Evolutionary conservation across 2,329 filamentous ascomycete species (phyloP), one percentile per base, ranked within the genome.

Genomic region (Talaromyces atroroseus): DNA sequence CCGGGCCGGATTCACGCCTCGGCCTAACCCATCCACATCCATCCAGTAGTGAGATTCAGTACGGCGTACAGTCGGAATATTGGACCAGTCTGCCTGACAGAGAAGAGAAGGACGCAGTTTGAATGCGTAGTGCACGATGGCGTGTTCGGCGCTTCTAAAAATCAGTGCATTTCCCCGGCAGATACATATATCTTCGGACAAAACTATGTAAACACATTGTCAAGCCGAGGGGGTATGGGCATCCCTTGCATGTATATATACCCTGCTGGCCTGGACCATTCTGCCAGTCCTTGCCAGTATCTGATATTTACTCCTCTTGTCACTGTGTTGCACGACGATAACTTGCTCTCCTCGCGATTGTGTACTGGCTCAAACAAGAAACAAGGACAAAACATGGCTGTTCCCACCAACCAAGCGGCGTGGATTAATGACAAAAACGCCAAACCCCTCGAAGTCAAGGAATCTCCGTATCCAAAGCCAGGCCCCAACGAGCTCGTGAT

Each of bases 401-500:
- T 46, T 36, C 55, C 47, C 12, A 47, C 38, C 32, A 60, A 65
- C 48, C 54, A 54, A 60, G 63, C 60, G 20, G 63, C 64, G 42
- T 65, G 61, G 61, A 48, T 62, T 16, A 56, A 49, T 16, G 54
- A 59, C 11, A 45, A 49, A 11, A 56, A 57, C 20, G 58, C 57
- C 38, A 59, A 24, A 45, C 58, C 58, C 5, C 57, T 67, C 11
- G 54, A 61, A 20, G 58, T 67, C 29, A 52, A 49, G 29, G 38
- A 50, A 23, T 55, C 59, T 3, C 49, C 61, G 3, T 57, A 61
- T 21, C 57, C 63, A 5, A 54, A 52, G 14, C 63, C 63, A 11
- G 55, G 50, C 7, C 40, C 51, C 8, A 59, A 54, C n/a, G 55
- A 66, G 40, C 49, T 65, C 16, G 40, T 64, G 14, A 57, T 66